Evolutionary conservation across 73 alveolate genomes (phyloP), one percentile per base, ranked within the genome.

Genomic region (Paramecium biaurelia): DNA sequence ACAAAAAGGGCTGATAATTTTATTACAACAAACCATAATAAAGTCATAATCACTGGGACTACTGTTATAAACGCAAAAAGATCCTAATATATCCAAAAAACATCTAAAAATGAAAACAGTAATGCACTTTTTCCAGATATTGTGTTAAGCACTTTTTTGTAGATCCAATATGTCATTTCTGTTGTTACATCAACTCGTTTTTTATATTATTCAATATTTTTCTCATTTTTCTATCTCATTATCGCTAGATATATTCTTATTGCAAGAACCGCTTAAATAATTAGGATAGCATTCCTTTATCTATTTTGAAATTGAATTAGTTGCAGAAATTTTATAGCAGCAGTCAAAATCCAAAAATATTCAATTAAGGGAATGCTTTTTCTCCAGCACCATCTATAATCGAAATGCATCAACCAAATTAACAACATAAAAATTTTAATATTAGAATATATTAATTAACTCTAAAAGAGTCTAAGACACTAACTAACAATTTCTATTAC

Each of bases 391-490:
- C 68, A 53, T 53, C 68, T 53, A 53, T 53, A 23, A 63, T 63
- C 45, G 3, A 63, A 63, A 63, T 30, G 84, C 45, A 63, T 63
- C 84, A 63, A 63, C 45, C 84, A 63, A 1, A 63, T 63, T 63
- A 63, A 63, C 49, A 63, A 14, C 84, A 63, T 23, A 26, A 63
- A 7, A 18, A 53, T 63, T 63, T 63, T 30, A 63, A 30, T 63
- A 63, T 30, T 26, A 6, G 30, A 30, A 63, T 7, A 57, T 96
- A 38, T 38, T 38, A 15, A 38, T 38, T 38, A 38, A 38, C 93
- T 86, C 92, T 93, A 14, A 92, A 92, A 74, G 97, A 97, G 38
- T 96, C 98, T n/a, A n/a, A n/a, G n/a, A n/a, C n/a, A n/a, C n/a
- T n/a, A n/a, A n/a, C n/a, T n/a, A n/a, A n/a, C n/a, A n/a, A n/a